Percentiles rank a stretch among this genome's conserved stretches.
These are phyloP conservation scores for Colletotrichum endophyticum DNA, from an alignment of 2,329 filamentous ascomycete genomes.

Conservation along the genomic window DNA sequence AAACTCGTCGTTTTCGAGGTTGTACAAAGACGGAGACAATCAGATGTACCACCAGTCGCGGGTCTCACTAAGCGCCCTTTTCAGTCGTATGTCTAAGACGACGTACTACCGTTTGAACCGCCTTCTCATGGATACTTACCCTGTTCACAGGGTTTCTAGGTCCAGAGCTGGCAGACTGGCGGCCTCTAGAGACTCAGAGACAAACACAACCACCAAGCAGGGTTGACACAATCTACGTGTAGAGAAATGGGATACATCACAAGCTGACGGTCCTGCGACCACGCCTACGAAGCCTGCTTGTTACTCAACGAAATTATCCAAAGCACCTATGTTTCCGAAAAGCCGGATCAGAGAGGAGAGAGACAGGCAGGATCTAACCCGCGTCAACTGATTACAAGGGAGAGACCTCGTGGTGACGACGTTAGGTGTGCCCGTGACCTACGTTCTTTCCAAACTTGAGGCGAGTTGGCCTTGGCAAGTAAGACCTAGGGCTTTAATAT, in stretches of 20 bases:
- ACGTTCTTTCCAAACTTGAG: not conserved
- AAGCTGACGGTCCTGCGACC: not conserved
- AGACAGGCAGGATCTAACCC: not conserved
- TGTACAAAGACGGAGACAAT: not conserved
- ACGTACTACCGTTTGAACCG: not conserved
- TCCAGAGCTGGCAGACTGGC: not conserved
- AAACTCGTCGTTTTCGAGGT: not conserved
- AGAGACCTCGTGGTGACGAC: not conserved
- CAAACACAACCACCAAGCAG: not conserved
- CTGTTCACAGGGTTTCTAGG: not conserved
- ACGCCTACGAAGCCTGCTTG: not conserved
- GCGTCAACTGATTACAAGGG: not conserved
- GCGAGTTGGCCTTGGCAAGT: not conserved
- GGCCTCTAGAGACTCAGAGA: not conserved
- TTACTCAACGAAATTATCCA: not conserved
- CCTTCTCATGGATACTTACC: not conserved
- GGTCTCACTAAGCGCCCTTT: not conserved
- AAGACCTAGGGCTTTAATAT: not conserved
- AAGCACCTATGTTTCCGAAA: not conserved
- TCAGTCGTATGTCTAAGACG: not conserved
- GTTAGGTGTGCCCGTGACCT: no score
- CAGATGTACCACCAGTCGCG: not conserved
- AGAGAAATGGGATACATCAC: not conserved
- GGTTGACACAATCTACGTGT: not conserved
- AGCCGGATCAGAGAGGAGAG: not conserved